Percentiles rank a stretch among this genome's conserved stretches.
Evolutionary conservation across 176 grass and related monocot species (phyloP).

Genomic region (Dactylis glomerata): DNA sequence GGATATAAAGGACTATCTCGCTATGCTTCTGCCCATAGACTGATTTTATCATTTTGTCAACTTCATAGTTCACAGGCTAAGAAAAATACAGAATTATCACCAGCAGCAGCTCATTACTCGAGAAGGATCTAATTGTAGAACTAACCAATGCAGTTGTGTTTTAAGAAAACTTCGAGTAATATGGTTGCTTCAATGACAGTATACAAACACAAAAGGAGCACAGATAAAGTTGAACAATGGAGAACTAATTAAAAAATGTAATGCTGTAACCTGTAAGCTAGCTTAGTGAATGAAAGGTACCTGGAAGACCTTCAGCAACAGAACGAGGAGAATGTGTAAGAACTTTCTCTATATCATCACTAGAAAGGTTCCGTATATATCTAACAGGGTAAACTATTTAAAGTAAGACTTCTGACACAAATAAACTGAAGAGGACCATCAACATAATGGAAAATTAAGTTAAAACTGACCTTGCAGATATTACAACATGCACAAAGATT

Average conservation of each 20-base stretch:
- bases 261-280: neutral
- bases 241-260: neutral
- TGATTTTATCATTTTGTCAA: neutral
- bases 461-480: slow-evolving; percentile 80
- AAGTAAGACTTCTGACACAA: slow-evolving; percentile 2
- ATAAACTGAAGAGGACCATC: slow-evolving; percentile 24
- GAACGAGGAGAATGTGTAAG: slow-evolving; percentile 65
- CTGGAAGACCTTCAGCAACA: slow-evolving; percentile 80
- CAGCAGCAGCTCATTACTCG: no score
- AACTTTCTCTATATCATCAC: slow-evolving; percentile 93
- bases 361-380: slow-evolving; percentile 81
- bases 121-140: neutral
- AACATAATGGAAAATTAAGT: slow-evolving; percentile 6
- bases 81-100: no score
- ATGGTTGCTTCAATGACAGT: neutral
- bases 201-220: no score
- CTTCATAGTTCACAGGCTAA: neutral
- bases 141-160: no score
- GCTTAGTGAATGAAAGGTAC: slow-evolving; percentile 34
- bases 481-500: slow-evolving; percentile 84
- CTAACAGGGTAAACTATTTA: slow-evolving; percentile 47
- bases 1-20: neutral
- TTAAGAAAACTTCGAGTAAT: no score
- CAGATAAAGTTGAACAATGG: no score
- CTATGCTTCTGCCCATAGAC: neutral